A percentile compares a stretch with the other conserved stretches of the same genome.
These are phyloP conservation scores for Cicer yamashitae DNA, from an alignment of 306 rosid species.

Conservation along the genomic window DNA sequence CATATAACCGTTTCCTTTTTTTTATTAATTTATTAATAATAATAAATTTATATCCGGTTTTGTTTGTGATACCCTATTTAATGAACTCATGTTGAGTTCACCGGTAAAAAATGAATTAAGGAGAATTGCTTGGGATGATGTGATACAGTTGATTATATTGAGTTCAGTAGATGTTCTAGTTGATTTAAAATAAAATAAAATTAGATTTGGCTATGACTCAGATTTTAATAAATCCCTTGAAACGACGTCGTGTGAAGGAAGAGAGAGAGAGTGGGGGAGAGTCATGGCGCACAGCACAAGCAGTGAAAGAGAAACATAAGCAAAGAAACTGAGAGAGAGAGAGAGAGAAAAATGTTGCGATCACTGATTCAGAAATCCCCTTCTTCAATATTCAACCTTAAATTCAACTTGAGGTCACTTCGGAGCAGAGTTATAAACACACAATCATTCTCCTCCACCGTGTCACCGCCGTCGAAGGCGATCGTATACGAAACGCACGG, in stretches of 20 bases:
- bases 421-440: background rate
- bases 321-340: constrained; percentile 17
- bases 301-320: background rate
- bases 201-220: no score
- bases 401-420: background rate
- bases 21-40: no score
- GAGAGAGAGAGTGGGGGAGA: background rate
- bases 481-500: constrained; percentile 80
- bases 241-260: constrained; percentile 13
- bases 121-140: no score
- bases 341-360: constrained; percentile 49
- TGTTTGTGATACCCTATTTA: no score
- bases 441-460: constrained; percentile 59
- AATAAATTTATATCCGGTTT: no score
- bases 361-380: constrained; percentile 48
- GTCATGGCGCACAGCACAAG: background rate
- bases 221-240: no score
- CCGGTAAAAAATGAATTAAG: no score
- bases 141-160: no score
- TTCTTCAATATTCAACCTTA: constrained; percentile 12
- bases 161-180: no score
- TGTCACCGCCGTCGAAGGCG: constrained; percentile 92
- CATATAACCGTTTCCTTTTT: no score
- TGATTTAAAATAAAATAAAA: no score
- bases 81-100: no score